Percentiles rank a stretch among this genome's conserved stretches.
Evolutionary conservation across 2,329 filamentous ascomycete genomes (phyloP).

Genomic region (Lachnellula subtilissima): DNA sequence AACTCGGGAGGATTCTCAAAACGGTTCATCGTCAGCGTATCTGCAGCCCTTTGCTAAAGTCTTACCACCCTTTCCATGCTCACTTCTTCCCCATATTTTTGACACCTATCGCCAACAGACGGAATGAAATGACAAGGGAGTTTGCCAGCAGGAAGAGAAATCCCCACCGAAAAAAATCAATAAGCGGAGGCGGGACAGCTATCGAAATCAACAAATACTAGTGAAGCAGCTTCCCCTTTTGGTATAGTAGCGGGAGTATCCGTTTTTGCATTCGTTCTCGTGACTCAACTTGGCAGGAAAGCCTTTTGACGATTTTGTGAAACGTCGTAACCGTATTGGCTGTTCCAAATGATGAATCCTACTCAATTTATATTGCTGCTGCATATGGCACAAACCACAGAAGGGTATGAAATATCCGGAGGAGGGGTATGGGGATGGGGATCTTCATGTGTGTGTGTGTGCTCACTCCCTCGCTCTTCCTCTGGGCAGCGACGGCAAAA

Average conservation of each 20-base stretch:
- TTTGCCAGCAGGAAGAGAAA: conserved; percentile 4
- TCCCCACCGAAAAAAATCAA: conserved; percentile 9
- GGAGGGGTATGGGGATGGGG: conserved; percentile 3
- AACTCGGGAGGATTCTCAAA: conserved; percentile 1
- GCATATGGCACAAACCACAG: conserved; percentile 6
- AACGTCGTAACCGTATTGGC: conserved; percentile 21
- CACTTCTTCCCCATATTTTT: conserved; percentile 16
- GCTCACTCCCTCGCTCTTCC: neutral
- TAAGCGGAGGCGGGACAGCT: conserved; percentile 9
- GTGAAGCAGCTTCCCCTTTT: neutral
- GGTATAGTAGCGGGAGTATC: conserved; percentile 20
- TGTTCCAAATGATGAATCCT: conserved; percentile 25
- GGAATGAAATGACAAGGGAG: neutral
- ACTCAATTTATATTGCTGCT: conserved; percentile 20
- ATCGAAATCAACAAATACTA: neutral
- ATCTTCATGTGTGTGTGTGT: neutral
- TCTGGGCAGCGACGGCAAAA: neutral
- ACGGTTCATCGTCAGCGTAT: conserved; percentile 1
- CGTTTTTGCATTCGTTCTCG: conserved; percentile 25
- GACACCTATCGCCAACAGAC: neutral
- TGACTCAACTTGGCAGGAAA: conserved; percentile 13
- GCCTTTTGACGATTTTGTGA: conserved; percentile 18
- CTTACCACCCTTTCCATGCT: conserved; percentile 11
- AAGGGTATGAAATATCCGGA: conserved; percentile 4
- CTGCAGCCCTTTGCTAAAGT: conserved; percentile 10